Evolutionary conservation across 495 filamentous ascomycete species (phyloP).

Genomic region (Penicillium longicatenatum): DNA sequence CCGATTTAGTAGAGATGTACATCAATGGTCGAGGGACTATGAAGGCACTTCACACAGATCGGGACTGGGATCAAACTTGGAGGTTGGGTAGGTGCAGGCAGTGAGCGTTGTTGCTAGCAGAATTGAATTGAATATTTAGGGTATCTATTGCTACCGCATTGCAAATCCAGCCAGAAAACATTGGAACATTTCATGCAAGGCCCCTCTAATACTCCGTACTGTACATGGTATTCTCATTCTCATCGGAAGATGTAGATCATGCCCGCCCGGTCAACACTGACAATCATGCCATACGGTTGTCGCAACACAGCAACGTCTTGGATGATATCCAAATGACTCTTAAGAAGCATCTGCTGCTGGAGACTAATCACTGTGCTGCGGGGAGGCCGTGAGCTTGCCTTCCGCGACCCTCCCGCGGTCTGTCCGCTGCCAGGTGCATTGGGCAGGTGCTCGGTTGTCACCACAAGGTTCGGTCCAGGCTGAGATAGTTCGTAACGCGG

Average conservation of each 20-base stretch:
- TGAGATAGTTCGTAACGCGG: conserved; percentile 73
- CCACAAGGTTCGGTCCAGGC: conserved; percentile 64
- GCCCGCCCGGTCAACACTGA: conserved; percentile 89
- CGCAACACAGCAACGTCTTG: conserved; percentile 87
- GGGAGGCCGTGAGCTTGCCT: conserved; percentile 54
- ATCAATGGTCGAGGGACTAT: too few relatives aligned
- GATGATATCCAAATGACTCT: conserved; percentile 85
- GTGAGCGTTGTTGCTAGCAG: too few relatives aligned
- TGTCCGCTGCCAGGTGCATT: conserved; percentile 38
- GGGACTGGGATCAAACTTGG: too few relatives aligned
- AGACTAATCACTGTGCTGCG: conserved; percentile 84
- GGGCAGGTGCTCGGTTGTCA: conserved; percentile 72
- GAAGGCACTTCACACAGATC: too few relatives aligned
- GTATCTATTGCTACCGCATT: conserved; percentile 6
- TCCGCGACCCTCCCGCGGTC: conserved; percentile 32
- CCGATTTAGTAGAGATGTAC: too few relatives aligned
- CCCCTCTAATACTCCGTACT: not conserved
- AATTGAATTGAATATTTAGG: not conserved
- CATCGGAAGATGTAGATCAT: conserved; percentile 88
- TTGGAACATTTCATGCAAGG: not conserved
- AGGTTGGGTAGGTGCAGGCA: too few relatives aligned
- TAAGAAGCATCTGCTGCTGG: conserved; percentile 83
- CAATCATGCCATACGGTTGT: conserved; percentile 86
- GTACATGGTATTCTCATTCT: conserved; percentile 18
- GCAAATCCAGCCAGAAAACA: not conserved